Evolutionary conservation across 116 monocot genomes (phyloP), one percentile per base, ranked within the genome.

Genomic region (Cymodocea nodosa): DNA sequence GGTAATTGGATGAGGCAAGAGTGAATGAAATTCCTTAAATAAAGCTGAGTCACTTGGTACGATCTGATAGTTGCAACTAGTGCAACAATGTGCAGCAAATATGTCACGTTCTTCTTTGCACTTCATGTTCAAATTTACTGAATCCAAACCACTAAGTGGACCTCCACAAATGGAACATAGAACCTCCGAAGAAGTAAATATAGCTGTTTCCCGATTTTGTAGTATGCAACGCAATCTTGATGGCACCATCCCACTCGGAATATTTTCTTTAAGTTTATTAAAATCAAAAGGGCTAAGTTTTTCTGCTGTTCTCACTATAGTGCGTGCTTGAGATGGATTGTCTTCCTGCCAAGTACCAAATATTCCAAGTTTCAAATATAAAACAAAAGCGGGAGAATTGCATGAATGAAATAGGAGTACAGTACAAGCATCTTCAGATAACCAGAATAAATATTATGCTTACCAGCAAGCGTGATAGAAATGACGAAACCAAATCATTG

Each of bases 301-400:
- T 62, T 81, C 92, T 56, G 84, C 98, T 75, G 98, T 99, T 79
- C 92, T 82, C 22, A 99, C 77, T 39, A 99, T 89, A 12, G 92
- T 99, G 17, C 83, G 80, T 50, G 89, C 84, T 68, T 92, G 78
- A 78, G 98, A 89, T 73, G 98, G 98, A 62, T 99, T 99, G 39
- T 99, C 98, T 69, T 86, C 86, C 98, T 99, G 86, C 53, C 71
- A 68, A 76, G 68, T 62, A 39, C 37, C 35, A 37, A 56, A 56
- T 10, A 16, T n/a, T n/a, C 3, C 19, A 56, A 56, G 10, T n/a
- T 15, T 56, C 22, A 20, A 23, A 20, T 61, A 15, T 37, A 6
- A 24, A 34, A 4, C 35, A n/a, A 61, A 13, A 61, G 36, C 5
- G 5, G 13, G 15, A 6, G 7, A 5, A 8, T 44, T 7, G 1